Conservation (phyloP, 768 basidiomycete species). For the Trametes cinnabarina region DNA sequence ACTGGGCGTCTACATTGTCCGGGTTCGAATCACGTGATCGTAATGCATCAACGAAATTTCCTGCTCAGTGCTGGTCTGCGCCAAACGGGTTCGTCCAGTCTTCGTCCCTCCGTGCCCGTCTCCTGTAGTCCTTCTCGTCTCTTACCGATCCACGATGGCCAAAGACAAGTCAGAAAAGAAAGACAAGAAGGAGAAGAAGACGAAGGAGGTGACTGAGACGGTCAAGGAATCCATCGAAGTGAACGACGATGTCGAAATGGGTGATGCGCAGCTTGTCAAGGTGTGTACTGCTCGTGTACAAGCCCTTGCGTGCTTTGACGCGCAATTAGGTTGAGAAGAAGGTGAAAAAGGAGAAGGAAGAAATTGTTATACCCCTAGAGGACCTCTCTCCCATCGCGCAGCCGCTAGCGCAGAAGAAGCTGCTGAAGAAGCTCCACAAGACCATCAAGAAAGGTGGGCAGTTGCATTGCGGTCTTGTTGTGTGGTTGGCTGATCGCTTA, state of each 20-base stretch:
- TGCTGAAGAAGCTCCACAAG: slow-evolving; percentile 92
- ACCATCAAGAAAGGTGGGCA: slow-evolving; percentile 82
- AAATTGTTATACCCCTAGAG: slow-evolving; percentile 65
- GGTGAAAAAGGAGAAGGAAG: slow-evolving; percentile 61
- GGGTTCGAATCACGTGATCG: slow-evolving; percentile 3
- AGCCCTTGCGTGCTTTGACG: too few species aligned
- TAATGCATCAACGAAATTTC: background rate
- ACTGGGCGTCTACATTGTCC: background rate
- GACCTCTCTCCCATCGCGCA: slow-evolving; percentile 93
- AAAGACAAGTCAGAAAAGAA: slow-evolving; percentile 80
- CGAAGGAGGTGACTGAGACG: slow-evolving; percentile 30
- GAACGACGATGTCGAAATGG: slow-evolving; percentile 49
- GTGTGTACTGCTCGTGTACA: slow-evolving; percentile 23
- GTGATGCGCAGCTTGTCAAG: slow-evolving; percentile 36
- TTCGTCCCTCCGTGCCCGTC: background rate
- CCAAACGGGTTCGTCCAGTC: background rate
- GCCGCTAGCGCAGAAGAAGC: slow-evolving; percentile 90
- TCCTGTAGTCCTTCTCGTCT: background rate
- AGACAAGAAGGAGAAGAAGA: slow-evolving; percentile 62
- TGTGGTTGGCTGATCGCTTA: background rate
- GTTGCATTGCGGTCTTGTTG: background rate
- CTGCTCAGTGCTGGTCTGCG: background rate
- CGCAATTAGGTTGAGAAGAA: slow-evolving; percentile 61
- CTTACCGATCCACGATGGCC: slow-evolving; percentile 39
- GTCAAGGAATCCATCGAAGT: slow-evolving; percentile 26